Conservation (phyloP, 306 rosid genomes). For the Sindora glabra region DNA sequence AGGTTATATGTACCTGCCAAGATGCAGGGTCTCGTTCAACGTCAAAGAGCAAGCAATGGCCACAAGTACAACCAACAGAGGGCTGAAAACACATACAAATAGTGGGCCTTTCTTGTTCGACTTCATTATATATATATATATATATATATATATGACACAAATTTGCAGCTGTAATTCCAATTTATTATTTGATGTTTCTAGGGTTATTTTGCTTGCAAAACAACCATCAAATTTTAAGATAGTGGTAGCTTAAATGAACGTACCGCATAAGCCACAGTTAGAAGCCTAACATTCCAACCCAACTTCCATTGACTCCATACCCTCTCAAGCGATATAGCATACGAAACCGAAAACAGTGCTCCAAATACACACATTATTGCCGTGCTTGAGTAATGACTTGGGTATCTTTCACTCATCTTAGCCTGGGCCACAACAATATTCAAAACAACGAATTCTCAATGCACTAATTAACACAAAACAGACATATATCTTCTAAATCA, state of each 20-base stretch:
- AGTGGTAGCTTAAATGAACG: too few species aligned
- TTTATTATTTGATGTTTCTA: too few species aligned
- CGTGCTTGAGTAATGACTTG: slow-evolving; percentile 24
- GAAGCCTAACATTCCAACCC: slow-evolving; percentile 20
- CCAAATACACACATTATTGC: slow-evolving; percentile 28
- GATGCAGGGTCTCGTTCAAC: slow-evolving; percentile 22
- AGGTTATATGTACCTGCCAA: slow-evolving; percentile 20
- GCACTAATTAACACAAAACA: too few species aligned
- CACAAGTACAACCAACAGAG: slow-evolving; percentile 21
- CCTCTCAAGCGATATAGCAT: slow-evolving; percentile 13
- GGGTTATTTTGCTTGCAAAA: too few species aligned
- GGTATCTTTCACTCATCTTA: slow-evolving; percentile 33
- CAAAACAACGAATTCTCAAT: too few species aligned
- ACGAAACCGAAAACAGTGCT: not conserved
- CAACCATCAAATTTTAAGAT: too few species aligned
- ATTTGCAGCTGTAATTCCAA: too few species aligned
- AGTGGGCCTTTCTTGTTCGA: slow-evolving; percentile 19
- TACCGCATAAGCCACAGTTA: slow-evolving; percentile 27
- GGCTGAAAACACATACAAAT: slow-evolving; percentile 23
- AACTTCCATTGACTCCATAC: slow-evolving; percentile 23
- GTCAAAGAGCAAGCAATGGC: slow-evolving; percentile 21
- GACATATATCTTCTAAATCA: too few species aligned
- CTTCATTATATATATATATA: too few species aligned
- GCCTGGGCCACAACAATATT: slow-evolving; percentile 19
- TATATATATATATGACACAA: too few species aligned